Evolutionary conservation across 768 basidiomycete genomes (phyloP).

Genomic region (Sistotremastrum suecicum): DNA sequence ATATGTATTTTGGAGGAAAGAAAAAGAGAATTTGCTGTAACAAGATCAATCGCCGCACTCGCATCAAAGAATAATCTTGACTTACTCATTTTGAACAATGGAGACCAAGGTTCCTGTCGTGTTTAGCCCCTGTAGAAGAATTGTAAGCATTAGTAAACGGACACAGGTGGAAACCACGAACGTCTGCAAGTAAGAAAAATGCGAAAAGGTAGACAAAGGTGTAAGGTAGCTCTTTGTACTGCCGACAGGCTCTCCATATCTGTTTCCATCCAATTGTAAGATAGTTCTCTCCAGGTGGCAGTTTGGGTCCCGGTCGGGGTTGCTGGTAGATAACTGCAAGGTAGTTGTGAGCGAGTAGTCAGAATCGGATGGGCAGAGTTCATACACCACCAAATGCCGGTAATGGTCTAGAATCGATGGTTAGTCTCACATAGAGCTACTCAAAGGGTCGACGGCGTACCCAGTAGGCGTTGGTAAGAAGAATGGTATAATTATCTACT

Average conservation of each 20-base stretch:
- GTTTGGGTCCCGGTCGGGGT: slow-evolving; percentile 65
- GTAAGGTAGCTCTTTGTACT: slow-evolving; percentile 65
- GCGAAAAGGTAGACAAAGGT: slow-evolving; percentile 70
- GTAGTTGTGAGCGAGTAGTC: not conserved
- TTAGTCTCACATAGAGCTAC: too few species aligned
- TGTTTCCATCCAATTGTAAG: slow-evolving; percentile 76
- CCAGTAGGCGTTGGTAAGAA: slow-evolving; percentile 61
- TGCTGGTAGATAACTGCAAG: slow-evolving; percentile 64
- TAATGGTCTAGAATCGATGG: slow-evolving; percentile 14
- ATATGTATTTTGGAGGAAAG: slow-evolving; percentile 71
- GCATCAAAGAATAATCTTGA: too few species aligned
- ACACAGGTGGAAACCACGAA: slow-evolving; percentile 17
- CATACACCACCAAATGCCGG: slow-evolving; percentile 84
- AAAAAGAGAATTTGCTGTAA: slow-evolving; percentile 49
- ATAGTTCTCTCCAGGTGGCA: slow-evolving; percentile 67
- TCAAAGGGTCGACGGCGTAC: slow-evolving; percentile 19
- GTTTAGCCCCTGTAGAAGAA: slow-evolving; percentile 46
- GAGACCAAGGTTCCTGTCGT: slow-evolving; percentile 63
- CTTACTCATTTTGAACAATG: slow-evolving; percentile 57
- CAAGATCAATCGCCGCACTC: not conserved
- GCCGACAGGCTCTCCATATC: slow-evolving; percentile 65
- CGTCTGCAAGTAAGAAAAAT: slow-evolving; percentile 71
- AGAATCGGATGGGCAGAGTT: slow-evolving; percentile 1
- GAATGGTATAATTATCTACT: slow-evolving; percentile 63
- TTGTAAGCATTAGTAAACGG: not conserved